These are phyloP conservation scores for Osmanthus fragrans DNA, from an alignment of 257 asterid genomes.

Conservation along the genomic window DNA sequence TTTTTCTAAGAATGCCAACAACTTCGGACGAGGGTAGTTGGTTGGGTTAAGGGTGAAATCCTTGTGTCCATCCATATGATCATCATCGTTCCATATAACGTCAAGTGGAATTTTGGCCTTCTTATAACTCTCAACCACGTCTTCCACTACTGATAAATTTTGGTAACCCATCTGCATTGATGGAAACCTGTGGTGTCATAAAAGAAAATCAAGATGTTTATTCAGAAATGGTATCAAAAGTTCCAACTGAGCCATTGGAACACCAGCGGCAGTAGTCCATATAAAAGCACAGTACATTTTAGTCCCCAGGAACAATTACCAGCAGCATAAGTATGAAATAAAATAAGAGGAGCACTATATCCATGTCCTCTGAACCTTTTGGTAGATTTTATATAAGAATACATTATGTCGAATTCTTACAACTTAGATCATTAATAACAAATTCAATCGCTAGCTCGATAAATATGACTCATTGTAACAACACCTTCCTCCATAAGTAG, in stretches of 20 bases:
- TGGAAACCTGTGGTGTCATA: slow-evolving; percentile 70
- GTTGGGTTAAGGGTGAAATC: slow-evolving; percentile 87
- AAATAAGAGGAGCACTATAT: background rate
- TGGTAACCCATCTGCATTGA: slow-evolving; percentile 98
- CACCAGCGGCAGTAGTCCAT: background rate
- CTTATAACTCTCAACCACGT: slow-evolving; percentile 76
- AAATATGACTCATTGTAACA: background rate
- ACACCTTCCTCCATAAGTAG: background rate
- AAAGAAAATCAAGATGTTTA: background rate
- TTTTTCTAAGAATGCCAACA: slow-evolving; percentile 67
- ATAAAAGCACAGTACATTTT: background rate
- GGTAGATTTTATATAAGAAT: background rate
- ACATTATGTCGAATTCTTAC: background rate
- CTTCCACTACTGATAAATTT: slow-evolving; percentile 84
- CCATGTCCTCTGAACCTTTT: background rate
- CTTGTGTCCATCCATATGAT: slow-evolving; percentile 94
- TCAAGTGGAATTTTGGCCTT: slow-evolving; percentile 90
- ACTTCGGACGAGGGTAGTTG: slow-evolving; percentile 76
- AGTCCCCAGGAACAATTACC: background rate
- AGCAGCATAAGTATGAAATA: background rate
- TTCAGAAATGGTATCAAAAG: slow-evolving; percentile 8
- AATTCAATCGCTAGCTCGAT: too few species aligned
- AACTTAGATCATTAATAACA: too few species aligned
- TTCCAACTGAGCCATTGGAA: background rate
- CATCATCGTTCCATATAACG: slow-evolving; percentile 96